Evolutionary conservation across 2,329 filamentous ascomycete species (phyloP).

Genomic region (Aureobasidium namibiae): DNA sequence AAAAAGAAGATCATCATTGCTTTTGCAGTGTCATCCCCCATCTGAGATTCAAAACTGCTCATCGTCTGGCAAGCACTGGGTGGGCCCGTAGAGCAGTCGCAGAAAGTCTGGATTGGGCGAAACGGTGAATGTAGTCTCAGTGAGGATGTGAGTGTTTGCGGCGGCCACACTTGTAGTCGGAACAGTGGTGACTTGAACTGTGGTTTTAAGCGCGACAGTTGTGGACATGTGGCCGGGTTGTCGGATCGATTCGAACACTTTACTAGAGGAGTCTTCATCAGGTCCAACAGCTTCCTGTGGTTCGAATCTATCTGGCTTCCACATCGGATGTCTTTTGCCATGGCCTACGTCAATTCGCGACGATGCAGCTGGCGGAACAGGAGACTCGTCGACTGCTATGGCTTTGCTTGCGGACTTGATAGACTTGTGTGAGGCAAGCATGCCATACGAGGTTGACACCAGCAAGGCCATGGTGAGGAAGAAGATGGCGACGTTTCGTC

Average conservation of each 20-base stretch:
- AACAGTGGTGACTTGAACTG: neutral
- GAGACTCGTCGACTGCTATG: neutral
- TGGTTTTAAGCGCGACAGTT: too few relatives aligned
- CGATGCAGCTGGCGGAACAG: too few relatives aligned
- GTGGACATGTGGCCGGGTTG: neutral
- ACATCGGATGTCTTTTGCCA: neutral
- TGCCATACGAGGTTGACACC: neutral
- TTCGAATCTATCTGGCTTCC: neutral
- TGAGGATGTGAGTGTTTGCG: neutral
- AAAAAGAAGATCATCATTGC: neutral
- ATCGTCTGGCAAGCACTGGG: neutral
- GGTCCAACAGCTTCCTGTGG: neutral
- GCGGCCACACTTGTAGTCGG: neutral
- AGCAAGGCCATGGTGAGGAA: neutral
- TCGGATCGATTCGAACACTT: neutral
- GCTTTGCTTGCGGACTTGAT: neutral
- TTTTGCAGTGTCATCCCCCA: neutral
- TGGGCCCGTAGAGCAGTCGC: neutral
- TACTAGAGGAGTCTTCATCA: neutral
- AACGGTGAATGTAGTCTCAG: neutral
- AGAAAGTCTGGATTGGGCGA: neutral
- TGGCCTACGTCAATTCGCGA: neutral
- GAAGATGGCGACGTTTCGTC: conserved; percentile 17
- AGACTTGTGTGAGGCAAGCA: neutral
- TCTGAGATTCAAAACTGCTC: neutral